A percentile compares a stretch with the other conserved stretches of the same genome.
phyloP scores from a whole-genome alignment of 257 asterid genomes.

The Coffea eugenioides region DNA sequence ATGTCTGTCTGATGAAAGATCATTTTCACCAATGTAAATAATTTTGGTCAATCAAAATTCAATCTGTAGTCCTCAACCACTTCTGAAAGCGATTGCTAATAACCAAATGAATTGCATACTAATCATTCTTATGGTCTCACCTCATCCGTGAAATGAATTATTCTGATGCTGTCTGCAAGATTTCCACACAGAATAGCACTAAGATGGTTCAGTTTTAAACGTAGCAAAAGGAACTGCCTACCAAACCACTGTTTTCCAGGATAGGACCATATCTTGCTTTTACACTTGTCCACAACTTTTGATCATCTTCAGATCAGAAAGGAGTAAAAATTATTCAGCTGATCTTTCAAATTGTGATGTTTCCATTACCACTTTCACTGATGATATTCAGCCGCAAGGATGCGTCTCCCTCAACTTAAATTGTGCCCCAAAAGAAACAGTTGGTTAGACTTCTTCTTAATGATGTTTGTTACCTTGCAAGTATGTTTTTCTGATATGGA shows the following conservation, averaged over 20 bases:
- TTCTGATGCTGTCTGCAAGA: not conserved
- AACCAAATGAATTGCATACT: constrained; percentile 24
- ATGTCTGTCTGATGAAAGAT: not conserved
- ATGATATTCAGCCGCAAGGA: not conserved
- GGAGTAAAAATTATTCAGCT: not conserved
- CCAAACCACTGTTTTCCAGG: constrained; percentile 8
- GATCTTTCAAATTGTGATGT: not conserved
- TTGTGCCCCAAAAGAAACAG: not conserved
- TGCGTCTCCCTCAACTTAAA: not conserved
- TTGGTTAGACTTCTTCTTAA: not conserved
- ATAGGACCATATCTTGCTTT: constrained; percentile 11
- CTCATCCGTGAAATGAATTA: not conserved
- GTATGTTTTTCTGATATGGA: not conserved
- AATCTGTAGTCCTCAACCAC: not conserved
- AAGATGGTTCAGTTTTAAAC: not conserved
- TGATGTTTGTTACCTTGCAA: not conserved
- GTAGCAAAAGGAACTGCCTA: constrained; percentile 9
- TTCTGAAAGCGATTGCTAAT: constrained; percentile 17
- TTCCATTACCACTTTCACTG: not conserved
- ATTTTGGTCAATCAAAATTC: not conserved
- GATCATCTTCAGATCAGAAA: constrained; percentile 3
- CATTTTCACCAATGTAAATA: not conserved
- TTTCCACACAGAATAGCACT: not conserved
- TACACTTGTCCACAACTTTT: constrained; percentile 3
- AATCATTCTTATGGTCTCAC: constrained; percentile 14